Base-by-base conservation (phyloP, 495 filamentous ascomycete species). In the Trichoderma erinaceum region DNA sequence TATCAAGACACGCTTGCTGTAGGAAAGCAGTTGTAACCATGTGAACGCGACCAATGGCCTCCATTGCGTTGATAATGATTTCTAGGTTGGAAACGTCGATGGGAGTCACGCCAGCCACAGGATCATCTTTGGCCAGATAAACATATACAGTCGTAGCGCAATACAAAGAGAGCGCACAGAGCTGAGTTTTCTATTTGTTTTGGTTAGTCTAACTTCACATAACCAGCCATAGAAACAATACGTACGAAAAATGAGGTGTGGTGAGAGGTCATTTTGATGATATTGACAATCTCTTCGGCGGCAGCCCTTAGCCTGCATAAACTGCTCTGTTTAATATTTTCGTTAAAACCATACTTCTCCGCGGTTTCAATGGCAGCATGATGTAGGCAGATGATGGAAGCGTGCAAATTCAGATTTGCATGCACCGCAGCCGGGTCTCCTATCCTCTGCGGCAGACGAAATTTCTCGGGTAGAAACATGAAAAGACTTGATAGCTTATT, bases 371-470 rank as follows among this genome's bases (percentile, higher is more conserved):
- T 73, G 6, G 80, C 79, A 6, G 75, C 72, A 58, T 76, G 76
- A 67, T 82, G 80, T 21, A 83, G 76, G 63, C 77, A 79, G 44
- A 82, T 82, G 48, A 79, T 69, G 3, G 78, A 72, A 1, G 78
- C 79, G 63, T 82, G 81, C 0, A 82, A 68, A 58, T 80, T 82
- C 41, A 82, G 69, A 61, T 82, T 82, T 13, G 75, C 76, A 63
- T 80, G 77, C 7, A 81, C 72, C 16, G 80, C 80, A 15, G 74
- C 61, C 2, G 71, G 65, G n/a, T 83, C 73, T 10, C 70, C 71
- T 41, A 75, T 70, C 66, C 80, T 75, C 16, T 67, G 69, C 1
- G 80, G 78, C 5, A 82, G 68, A 13, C 80, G 71, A 50, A 80
- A 78, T 16, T 69, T 71, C 50, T 78, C 77, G 4, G 80, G 81